Evolutionary conservation across 805 yeast genomes (phyloP), one percentile per base, ranked within the genome.

Genomic region (Saccharomycopsis malanga): DNA sequence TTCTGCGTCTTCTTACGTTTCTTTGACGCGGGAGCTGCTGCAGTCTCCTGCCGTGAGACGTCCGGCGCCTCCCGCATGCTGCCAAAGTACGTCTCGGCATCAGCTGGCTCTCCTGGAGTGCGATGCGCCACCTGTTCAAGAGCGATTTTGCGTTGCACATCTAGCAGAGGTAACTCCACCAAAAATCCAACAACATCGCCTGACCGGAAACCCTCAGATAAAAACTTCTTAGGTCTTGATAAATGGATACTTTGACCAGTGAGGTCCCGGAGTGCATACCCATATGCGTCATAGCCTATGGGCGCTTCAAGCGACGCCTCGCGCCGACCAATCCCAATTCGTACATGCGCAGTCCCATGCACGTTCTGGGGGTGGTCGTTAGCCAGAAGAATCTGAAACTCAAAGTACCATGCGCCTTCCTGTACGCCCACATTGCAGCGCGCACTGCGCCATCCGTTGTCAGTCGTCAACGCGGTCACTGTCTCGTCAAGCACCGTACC

Each of bases 281-380:
- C 91, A 65, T 88, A 93, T 0, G 88, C 91, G 63, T 93, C 98
- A 57, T 77, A 87, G 2, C 99, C 99, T 4, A 89, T 93, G 0
- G 99, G 98, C 0, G 95, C 95, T 56, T 91, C 97, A 38, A 89
- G 64, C 42, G 87, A 77, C 2, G 96, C 93, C 58, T 91, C 98
- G 52, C 87, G 73, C 44, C 98, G 68, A 0, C 83, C 83, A 32
- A 91, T 59, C 0, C 99, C 99, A 24, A 89, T 59, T 24, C 98
- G 66, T 1, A 93, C 87, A 61, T 89, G 91, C 1, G 64, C 57
- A 4, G 57, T 52, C 3, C 57, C 55, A 50, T 65, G 65, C 30
- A 65, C 57, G 17, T 39, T 44, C 12, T 23, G 12, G 44, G 15
- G 41, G n/a, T 23, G 17, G 17, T 45, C 22, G 27, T 49, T 38